Percentiles rank a stretch among this genome's conserved stretches.
Conservation (phyloP, 2,329 filamentous ascomycete genomes). For the Penicillium sp. region DNA sequence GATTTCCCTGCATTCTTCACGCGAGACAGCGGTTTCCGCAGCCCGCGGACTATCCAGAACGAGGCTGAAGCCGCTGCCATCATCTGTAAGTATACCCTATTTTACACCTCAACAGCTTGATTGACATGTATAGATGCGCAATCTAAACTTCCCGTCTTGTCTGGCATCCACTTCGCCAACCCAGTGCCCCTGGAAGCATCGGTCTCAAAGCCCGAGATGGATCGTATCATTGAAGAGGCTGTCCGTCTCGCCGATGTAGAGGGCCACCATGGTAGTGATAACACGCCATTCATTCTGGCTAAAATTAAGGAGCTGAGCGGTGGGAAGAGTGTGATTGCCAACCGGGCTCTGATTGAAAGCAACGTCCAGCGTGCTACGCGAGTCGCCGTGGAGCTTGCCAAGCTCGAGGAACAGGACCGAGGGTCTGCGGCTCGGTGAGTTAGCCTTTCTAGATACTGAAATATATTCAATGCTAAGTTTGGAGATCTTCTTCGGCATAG, state of each 20-base stretch:
- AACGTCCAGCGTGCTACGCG: conserved; percentile 63
- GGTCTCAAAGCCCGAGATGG: conserved; percentile 68
- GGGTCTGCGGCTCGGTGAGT: conserved; percentile 38
- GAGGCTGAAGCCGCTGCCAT: conserved; percentile 86
- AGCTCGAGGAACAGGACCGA: conserved; percentile 45
- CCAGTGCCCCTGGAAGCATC: conserved; percentile 69
- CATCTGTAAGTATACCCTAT: conserved; percentile 54
- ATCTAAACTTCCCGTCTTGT: conserved; percentile 64
- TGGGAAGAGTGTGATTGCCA: conserved; percentile 67
- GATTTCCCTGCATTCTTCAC: conserved; percentile 94
- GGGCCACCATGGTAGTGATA: conserved; percentile 66
- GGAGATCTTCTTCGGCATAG: conserved; percentile 30
- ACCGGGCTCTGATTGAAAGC: conserved; percentile 63
- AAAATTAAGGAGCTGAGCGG: conserved; percentile 76
- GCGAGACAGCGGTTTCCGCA: conserved; percentile 75
- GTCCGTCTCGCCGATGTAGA: conserved; percentile 60
- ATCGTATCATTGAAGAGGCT: conserved; percentile 63
- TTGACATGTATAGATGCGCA: conserved; percentile 57
- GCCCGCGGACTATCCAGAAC: conserved; percentile 68
- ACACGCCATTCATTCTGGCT: conserved; percentile 76
- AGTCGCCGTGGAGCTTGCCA: conserved; percentile 59
- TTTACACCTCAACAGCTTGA: not conserved
- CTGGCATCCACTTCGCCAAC: conserved; percentile 83
- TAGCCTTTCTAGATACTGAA: conserved; percentile 20
- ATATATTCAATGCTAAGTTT: conserved; percentile 33